These are phyloP conservation scores for Rosa multiflora DNA, from an alignment of 306 rosid genomes.

Conservation along the genomic window DNA sequence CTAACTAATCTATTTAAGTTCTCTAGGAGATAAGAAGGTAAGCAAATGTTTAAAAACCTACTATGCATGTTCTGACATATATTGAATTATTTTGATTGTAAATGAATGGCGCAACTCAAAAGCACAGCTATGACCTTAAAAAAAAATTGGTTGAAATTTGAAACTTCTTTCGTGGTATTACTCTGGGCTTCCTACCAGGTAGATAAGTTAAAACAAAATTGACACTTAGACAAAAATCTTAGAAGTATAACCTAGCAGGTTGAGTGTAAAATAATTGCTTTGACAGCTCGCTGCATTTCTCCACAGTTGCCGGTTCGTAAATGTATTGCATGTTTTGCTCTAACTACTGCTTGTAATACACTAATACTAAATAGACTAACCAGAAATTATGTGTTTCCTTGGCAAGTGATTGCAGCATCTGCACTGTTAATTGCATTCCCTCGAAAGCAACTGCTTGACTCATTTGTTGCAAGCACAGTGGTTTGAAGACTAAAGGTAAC, in stretches of 20 bases:
- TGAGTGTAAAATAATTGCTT: constrained; percentile 87
- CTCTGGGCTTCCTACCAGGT: not conserved
- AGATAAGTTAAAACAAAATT: constrained; percentile 5
- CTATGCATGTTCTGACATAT: not conserved
- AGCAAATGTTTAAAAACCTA: not conserved
- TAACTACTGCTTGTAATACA: constrained; percentile 50
- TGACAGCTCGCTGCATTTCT: constrained; percentile 70
- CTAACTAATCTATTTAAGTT: not conserved
- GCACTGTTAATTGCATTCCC: too few species aligned
- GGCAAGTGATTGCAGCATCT: too few species aligned
- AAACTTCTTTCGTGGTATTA: not conserved
- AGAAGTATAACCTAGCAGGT: constrained; percentile 74
- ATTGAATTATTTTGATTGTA: too few species aligned
- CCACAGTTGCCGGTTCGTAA: constrained; percentile 85
- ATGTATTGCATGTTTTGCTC: constrained; percentile 87
- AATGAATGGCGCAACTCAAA: not conserved
- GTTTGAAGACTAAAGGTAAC: too few species aligned
- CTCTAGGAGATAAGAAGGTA: too few species aligned
- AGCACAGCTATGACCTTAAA: not conserved
- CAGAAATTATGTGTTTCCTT: too few species aligned
- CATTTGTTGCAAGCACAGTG: too few species aligned
- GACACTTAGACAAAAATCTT: constrained; percentile 7
- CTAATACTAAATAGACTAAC: constrained; percentile 32
- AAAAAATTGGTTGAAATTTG: not conserved
- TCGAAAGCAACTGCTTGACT: too few species aligned